phyloP scores from a whole-genome alignment of 2,329 filamentous ascomycete species.

The Fusarium beomiforme region DNA sequence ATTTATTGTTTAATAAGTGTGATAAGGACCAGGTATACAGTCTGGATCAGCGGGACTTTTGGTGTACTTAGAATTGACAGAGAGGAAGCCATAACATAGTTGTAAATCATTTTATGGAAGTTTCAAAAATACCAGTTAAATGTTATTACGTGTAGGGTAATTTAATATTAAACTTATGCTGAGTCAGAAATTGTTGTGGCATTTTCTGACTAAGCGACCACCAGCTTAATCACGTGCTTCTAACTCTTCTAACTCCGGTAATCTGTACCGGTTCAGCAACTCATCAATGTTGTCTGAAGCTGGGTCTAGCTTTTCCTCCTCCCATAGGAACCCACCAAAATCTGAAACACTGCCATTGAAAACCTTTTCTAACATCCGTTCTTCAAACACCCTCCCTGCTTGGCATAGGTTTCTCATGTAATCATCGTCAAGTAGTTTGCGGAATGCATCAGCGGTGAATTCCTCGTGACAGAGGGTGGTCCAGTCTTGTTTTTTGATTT shows the following conservation, averaged over 20 bases:
- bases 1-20: neutral
- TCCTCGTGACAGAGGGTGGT: neutral
- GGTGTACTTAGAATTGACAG: too few species aligned
- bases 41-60: neutral
- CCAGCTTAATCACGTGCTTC: neutral
- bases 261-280: too few species aligned
- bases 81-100: too few species aligned
- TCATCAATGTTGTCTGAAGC: neutral
- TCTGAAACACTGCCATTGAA: neutral
- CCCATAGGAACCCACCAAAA: neutral
- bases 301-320: accelerated
- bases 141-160: too few species aligned
- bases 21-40: neutral
- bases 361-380: neutral
- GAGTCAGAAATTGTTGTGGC: neutral
- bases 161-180: neutral
- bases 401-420: neutral
- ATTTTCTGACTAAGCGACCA: neutral
- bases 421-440: neutral
- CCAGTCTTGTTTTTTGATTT: neutral
- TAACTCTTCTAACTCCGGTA: too few species aligned
- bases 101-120: too few species aligned
- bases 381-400: neutral
- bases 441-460: neutral
- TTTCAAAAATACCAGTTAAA: too few species aligned